Evolutionary conservation across 495 filamentous ascomycete genomes (phyloP).

Genomic region (Penicillium herquei): DNA sequence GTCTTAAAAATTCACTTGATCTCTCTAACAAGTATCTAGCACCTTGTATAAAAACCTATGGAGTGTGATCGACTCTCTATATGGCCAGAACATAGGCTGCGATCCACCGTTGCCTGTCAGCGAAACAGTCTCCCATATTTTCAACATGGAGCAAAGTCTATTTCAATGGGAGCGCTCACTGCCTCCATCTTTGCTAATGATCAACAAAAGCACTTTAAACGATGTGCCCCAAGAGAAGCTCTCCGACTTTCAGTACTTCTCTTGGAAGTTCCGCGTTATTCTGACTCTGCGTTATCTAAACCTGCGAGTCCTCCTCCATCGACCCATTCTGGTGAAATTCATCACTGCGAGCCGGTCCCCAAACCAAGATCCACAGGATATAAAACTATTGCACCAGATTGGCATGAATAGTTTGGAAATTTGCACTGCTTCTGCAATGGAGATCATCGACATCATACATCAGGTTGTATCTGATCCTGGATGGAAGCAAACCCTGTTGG

Average conservation of each 20-base stretch:
- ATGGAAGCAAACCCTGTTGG: slow-evolving; percentile 28
- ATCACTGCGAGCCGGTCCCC: slow-evolving; percentile 27
- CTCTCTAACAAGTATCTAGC: slow-evolving; percentile 6
- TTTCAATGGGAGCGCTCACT: slow-evolving; percentile 21
- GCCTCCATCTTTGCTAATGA: slow-evolving; percentile 8
- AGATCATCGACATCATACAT: slow-evolving; percentile 36
- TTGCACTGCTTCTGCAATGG: slow-evolving; percentile 36
- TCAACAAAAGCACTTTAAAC: slow-evolving; percentile 1
- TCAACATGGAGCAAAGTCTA: slow-evolving; percentile 15
- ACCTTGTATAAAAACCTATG: slow-evolving; percentile 26
- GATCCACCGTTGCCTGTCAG: slow-evolving; percentile 12
- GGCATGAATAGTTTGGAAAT: slow-evolving; percentile 36
- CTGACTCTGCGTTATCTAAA: slow-evolving; percentile 38
- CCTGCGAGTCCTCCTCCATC: slow-evolving; percentile 35
- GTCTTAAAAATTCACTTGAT: neutral
- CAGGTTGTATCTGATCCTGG: slow-evolving; percentile 21
- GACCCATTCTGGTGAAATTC: slow-evolving; percentile 40
- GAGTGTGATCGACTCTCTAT: slow-evolving; percentile 35
- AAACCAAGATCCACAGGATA: slow-evolving; percentile 24
- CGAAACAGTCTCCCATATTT: slow-evolving; percentile 16
- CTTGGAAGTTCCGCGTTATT: slow-evolving; percentile 31
- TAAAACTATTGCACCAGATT: slow-evolving; percentile 27
- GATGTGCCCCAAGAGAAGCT: neutral
- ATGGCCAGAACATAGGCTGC: slow-evolving; percentile 41
- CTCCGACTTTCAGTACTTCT: slow-evolving; percentile 1